These are phyloP conservation scores for Ochetophila trinervis DNA, from an alignment of 306 rosid genomes.

Conservation along the genomic window DNA sequence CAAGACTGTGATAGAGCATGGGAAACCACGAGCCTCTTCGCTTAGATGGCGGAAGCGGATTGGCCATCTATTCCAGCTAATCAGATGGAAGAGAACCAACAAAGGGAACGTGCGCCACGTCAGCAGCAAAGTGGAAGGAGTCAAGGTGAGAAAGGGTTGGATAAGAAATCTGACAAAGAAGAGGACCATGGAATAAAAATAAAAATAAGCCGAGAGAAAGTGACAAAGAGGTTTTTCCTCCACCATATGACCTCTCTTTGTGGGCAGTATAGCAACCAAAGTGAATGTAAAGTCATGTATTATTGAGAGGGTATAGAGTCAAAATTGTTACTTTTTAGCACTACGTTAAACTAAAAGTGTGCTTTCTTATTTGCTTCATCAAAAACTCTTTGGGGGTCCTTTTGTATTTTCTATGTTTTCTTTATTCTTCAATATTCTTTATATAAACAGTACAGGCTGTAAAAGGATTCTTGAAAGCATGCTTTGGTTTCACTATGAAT, in stretches of 20 bases:
- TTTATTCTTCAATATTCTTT: constrained; percentile 14
- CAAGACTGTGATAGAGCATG: constrained; percentile 88
- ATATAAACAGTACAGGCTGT: constrained; percentile 46
- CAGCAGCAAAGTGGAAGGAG: constrained; percentile 69
- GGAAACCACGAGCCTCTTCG: constrained; percentile 49
- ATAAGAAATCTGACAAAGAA: constrained; percentile 80
- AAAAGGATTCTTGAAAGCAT: constrained; percentile 41
- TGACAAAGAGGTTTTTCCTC: constrained; percentile 22
- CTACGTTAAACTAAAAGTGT: constrained; percentile 16
- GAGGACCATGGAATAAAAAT: constrained; percentile 54
- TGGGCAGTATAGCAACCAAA: constrained; percentile 29
- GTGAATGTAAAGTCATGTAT: constrained; percentile 48
- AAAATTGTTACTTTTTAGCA: constrained; percentile 47
- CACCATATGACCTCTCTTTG: constrained; percentile 17
- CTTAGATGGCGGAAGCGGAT: constrained; percentile 96
- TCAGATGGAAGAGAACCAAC: constrained; percentile 69
- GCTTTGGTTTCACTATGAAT: constrained; percentile 32
- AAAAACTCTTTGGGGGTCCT: constrained; percentile 25
- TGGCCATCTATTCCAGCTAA: constrained; percentile 83
- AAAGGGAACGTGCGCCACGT: constrained; percentile 69
- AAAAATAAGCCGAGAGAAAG: constrained; percentile 19
- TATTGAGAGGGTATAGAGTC: constrained; percentile 43
- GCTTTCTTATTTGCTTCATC: constrained; percentile 19
- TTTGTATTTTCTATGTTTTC: constrained; percentile 12
- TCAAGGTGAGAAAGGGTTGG: constrained; percentile 82